phyloP scores from a whole-genome alignment of 75 land plant species.

The Isoetes taiwanensis region DNA sequence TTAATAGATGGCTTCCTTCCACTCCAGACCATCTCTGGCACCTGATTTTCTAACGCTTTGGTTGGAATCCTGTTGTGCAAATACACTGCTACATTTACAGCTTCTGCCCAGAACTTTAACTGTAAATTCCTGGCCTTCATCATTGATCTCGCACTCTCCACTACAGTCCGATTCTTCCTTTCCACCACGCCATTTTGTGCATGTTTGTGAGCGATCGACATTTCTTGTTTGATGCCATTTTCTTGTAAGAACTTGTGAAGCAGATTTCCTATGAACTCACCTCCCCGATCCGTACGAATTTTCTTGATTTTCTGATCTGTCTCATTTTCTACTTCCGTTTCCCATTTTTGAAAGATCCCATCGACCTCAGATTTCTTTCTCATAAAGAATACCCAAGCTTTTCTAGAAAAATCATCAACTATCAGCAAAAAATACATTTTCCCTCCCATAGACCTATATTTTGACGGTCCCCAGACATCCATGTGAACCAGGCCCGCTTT shows the following conservation, averaged over 20 bases:
- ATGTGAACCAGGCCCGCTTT: background rate
- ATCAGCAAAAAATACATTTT: constrained; percentile 9
- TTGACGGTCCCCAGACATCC: background rate
- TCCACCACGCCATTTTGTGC: constrained; percentile 5
- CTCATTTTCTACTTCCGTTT: constrained; percentile 12
- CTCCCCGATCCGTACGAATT: constrained; percentile 21
- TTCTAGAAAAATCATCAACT: constrained; percentile 16
- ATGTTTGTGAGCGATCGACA: background rate
- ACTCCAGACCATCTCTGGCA: no score
- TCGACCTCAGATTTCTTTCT: constrained; percentile 13
- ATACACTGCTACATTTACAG: no score
- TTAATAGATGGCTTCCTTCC: no score
- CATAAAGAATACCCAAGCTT: constrained; percentile 16
- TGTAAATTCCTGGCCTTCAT: no score
- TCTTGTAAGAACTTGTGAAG: background rate
- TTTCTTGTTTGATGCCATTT: background rate
- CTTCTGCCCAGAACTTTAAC: no score
- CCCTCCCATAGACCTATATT: background rate
- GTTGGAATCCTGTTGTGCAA: no score
- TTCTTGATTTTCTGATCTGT: background rate
- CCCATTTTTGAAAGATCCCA: constrained; percentile 6
- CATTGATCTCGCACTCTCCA: no score
- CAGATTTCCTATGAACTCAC: constrained; percentile 6
- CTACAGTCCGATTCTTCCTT: constrained; percentile 7
- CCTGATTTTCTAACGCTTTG: no score